Conservation (phyloP, 768 basidiomycete genomes). For the Macrolepiota fuliginosa region DNA sequence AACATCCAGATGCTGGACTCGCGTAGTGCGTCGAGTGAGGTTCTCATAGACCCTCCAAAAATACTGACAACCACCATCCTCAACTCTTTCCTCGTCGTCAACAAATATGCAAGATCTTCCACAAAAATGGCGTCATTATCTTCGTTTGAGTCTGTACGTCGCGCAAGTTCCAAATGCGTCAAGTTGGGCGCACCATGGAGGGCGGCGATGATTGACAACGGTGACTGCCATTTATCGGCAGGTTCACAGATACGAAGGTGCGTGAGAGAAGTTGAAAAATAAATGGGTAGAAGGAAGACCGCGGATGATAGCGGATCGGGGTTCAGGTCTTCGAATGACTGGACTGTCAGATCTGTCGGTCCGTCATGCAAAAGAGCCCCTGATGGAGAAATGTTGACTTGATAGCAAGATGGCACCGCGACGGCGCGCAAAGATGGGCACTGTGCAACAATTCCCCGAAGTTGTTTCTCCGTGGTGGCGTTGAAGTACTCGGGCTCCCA, state of each 20-base stretch:
- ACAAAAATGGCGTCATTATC: conserved; percentile 38
- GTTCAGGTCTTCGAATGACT: conserved; percentile 22
- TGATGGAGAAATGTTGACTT: conserved; percentile 17
- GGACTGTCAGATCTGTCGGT: conserved; percentile 26
- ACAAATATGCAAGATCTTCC: conserved; percentile 27
- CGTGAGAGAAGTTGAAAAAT: conserved; percentile 25
- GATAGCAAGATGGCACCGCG: conserved; percentile 23
- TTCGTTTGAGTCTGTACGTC: conserved; percentile 36
- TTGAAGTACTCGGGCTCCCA: conserved; percentile 21
- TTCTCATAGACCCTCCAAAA: conserved; percentile 21
- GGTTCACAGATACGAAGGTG: conserved; percentile 40
- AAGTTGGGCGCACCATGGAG: conserved; percentile 34
- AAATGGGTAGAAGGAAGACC: conserved; percentile 7
- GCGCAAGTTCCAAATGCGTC: conserved; percentile 37
- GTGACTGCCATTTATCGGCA: conserved; percentile 32
- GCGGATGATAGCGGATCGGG: conserved; percentile 5
- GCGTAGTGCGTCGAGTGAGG: conserved; percentile 12
- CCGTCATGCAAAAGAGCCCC: conserved; percentile 12
- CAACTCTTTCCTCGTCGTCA: conserved; percentile 26
- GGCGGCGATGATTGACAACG: conserved; percentile 27
- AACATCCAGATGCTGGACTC: conserved; percentile 27
- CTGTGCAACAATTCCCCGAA: conserved; percentile 27
- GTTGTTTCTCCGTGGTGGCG: conserved; percentile 14
- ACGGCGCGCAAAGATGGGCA: conserved; percentile 33
- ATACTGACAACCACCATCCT: conserved; percentile 34